Evolutionary conservation across 1,284 basidiomycete species (phyloP).

Genomic region (Pseudozyma flocculosa): DNA sequence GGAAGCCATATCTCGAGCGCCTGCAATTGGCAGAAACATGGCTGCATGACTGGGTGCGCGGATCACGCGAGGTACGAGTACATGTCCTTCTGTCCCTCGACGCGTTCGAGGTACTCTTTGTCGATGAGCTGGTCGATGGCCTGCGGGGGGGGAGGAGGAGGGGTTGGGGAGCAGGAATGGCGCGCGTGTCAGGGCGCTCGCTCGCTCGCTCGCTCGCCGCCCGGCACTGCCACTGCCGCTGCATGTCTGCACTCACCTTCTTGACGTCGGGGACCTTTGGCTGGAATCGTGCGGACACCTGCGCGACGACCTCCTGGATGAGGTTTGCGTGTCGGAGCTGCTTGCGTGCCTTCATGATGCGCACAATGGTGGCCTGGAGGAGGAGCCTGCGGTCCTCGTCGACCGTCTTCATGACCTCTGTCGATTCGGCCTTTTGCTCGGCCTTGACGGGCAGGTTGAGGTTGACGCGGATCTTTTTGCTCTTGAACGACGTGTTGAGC

Average conservation of each 20-base stretch:
- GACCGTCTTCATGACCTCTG: constrained; percentile 89
- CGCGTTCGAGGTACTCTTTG: constrained; percentile 95
- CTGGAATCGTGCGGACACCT: constrained; percentile 83
- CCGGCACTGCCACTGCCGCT: too few relatives aligned
- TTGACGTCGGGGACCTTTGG: constrained; percentile 86
- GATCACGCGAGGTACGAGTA: constrained; percentile 45
- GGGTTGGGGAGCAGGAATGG: too few relatives aligned
- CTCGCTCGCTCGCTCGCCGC: too few relatives aligned
- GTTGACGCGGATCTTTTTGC: constrained; percentile 81
- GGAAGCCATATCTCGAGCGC: too few relatives aligned
- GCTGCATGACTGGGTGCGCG: too few relatives aligned
- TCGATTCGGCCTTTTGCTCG: constrained; percentile 87
- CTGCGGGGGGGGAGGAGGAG: constrained; percentile 55
- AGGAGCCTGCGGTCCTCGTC: constrained; percentile 97
- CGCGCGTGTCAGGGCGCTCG: too few relatives aligned
- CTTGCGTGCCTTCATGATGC: constrained; percentile 95
- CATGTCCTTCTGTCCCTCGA: constrained; percentile 65
- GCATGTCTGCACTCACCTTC: constrained; percentile 36
- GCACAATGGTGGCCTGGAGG: constrained; percentile 95
- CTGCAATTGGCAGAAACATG: too few relatives aligned
- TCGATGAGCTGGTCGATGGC: constrained; percentile 96
- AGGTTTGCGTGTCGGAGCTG: constrained; percentile 93
- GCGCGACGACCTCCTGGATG: constrained; percentile 90
- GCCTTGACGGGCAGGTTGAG: constrained; percentile 92
- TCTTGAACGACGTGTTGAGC: constrained; percentile 73